Conservation (phyloP, 495 filamentous ascomycete species). For the Talaromyces stipitatus region DNA sequence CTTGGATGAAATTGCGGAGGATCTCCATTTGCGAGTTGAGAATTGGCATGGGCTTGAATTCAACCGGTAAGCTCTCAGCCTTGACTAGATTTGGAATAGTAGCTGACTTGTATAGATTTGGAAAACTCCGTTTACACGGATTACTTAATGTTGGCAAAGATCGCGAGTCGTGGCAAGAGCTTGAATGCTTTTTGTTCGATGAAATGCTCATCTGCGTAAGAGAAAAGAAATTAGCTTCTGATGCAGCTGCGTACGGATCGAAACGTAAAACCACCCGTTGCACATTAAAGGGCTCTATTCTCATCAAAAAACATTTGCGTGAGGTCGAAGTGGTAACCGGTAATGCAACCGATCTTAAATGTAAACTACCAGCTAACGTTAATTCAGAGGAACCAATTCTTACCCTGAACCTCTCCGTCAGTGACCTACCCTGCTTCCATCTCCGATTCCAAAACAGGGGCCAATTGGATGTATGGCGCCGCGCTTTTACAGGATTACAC, state of each 20-base stretch:
- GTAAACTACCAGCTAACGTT: conserved; percentile 6
- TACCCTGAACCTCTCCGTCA: conserved; percentile 84
- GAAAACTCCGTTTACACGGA: conserved; percentile 86
- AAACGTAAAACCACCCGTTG: conserved; percentile 62
- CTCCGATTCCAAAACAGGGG: conserved; percentile 79
- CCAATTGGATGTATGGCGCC: conserved; percentile 87
- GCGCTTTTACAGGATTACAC: conserved; percentile 79
- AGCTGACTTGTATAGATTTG: conserved; percentile 54
- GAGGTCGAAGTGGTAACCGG: conserved; percentile 65
- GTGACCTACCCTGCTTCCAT: conserved; percentile 94
- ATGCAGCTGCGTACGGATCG: conserved; percentile 47
- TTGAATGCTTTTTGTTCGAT: conserved; percentile 94
- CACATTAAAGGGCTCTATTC: conserved; percentile 93
- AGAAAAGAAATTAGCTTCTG: conserved; percentile 72
- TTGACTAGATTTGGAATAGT: not conserved
- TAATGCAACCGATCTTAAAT: conserved; percentile 9
- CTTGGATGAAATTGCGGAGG: conserved; percentile 80
- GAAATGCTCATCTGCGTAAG: conserved; percentile 99
- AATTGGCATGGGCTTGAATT: conserved; percentile 99
- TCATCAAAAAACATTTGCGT: conserved; percentile 97
- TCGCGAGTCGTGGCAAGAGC: conserved; percentile 93
- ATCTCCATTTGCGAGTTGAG: conserved; percentile 76
- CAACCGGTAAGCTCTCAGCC: conserved; percentile 48
- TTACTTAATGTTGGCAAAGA: conserved; percentile 94
- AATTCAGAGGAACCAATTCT: conserved; percentile 69